Evolutionary conservation across 257 asterid genomes (phyloP).

Genomic region (Ilex aquifolium): DNA sequence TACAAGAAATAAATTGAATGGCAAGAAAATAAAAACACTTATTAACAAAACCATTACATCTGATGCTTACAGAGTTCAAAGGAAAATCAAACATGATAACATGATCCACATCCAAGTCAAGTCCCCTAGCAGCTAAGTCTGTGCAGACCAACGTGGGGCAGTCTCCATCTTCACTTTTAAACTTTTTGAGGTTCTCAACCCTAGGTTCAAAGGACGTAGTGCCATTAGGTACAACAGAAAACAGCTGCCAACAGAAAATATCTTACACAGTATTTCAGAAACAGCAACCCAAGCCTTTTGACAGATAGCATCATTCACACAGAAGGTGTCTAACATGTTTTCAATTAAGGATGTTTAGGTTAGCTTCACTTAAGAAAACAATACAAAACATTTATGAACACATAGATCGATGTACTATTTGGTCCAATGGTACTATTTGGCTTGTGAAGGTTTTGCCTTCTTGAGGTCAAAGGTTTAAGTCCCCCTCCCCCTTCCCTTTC

Average conservation of each 20-base stretch:
- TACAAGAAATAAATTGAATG: slow-evolving; percentile 1
- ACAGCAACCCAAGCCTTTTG: neutral
- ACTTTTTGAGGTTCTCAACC: slow-evolving; percentile 73
- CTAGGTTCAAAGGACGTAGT: slow-evolving; percentile 28
- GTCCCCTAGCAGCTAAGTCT: slow-evolving; percentile 96
- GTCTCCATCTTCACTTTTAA: slow-evolving; percentile 87
- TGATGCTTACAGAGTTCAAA: slow-evolving; percentile 68
- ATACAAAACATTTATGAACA: neutral
- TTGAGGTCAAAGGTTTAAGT: too few relatives aligned
- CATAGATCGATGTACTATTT: too few relatives aligned
- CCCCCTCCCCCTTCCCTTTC: too few relatives aligned
- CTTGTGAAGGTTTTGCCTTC: too few relatives aligned
- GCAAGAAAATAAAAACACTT: slow-evolving; percentile 1
- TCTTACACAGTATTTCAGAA: too few relatives aligned
- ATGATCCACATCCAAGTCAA: slow-evolving; percentile 98
- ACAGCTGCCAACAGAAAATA: neutral
- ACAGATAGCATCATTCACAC: neutral
- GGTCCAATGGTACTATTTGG: too few relatives aligned
- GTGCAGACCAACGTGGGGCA: slow-evolving; percentile 99
- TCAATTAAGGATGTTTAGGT: too few relatives aligned
- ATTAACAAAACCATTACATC: neutral
- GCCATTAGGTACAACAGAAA: slow-evolving; percentile 8
- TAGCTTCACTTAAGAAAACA: neutral
- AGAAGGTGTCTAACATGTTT: too few relatives aligned
- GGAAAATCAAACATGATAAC: slow-evolving; percentile 99